Evolutionary conservation across 1,139 yeast species (phyloP).

Genomic region (Insectozyma bohioensis): DNA sequence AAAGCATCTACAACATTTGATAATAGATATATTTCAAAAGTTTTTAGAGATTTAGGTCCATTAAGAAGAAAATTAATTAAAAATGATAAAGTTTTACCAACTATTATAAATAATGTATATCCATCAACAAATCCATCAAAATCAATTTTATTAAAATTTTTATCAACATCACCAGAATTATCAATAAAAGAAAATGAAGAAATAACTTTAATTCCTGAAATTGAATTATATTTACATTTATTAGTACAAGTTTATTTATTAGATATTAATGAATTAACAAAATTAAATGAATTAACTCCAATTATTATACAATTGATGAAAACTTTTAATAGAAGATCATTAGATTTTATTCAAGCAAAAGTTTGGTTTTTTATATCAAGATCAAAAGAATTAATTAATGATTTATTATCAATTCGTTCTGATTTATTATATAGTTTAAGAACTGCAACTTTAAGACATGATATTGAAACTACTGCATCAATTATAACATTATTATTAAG

Average conservation of each 20-base stretch:
- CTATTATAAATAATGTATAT: slow-evolving; percentile 55
- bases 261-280: slow-evolving; percentile 54
- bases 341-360: slow-evolving; percentile 86
- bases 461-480: slow-evolving; percentile 86
- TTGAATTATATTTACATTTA: slow-evolving; percentile 77
- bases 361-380: slow-evolving; percentile 91
- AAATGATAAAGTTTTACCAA: slow-evolving; percentile 46
- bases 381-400: slow-evolving; percentile 67
- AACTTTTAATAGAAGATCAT: slow-evolving; percentile 72
- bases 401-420: slow-evolving; percentile 63
- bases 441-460: slow-evolving; percentile 90
- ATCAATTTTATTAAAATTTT: slow-evolving; percentile 41
- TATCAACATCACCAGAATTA: slow-evolving; percentile 20
- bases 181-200: slow-evolving; percentile 17
- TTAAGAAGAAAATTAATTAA: slow-evolving; percentile 65
- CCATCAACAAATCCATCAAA: slow-evolving; percentile 31
- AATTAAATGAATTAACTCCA: slow-evolving; percentile 53
- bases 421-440: slow-evolving; percentile 73
- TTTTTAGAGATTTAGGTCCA: slow-evolving; percentile 77
- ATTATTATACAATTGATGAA: slow-evolving; percentile 56
- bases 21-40: slow-evolving; percentile 83
- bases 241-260: slow-evolving; percentile 74
- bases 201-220: slow-evolving; percentile 51
- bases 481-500: slow-evolving; percentile 81
- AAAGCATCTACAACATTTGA: slow-evolving; percentile 80